Percentiles rank a stretch among this genome's conserved stretches.
Conservation (phyloP, 2,329 filamentous ascomycete genomes). For the Penicillium sp. region DNA sequence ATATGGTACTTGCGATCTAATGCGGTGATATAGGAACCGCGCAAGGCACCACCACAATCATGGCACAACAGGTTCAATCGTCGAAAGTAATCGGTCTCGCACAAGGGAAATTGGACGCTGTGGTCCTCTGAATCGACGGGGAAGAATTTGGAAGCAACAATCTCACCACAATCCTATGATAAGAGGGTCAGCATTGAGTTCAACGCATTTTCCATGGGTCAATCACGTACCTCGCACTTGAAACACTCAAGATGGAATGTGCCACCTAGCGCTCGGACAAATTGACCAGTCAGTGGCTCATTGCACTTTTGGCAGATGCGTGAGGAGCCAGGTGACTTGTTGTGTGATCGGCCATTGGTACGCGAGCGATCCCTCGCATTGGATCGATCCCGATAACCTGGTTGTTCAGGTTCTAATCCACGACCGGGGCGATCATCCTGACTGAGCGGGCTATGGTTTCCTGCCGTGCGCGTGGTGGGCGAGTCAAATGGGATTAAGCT, state of each 20-base stretch:
- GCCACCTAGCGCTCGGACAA: conserved; percentile 87
- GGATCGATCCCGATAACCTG: conserved; percentile 33
- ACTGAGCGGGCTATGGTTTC: conserved; percentile 27
- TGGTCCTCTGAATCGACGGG: conserved; percentile 89
- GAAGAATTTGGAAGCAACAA: conserved; percentile 98
- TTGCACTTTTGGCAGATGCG: conserved; percentile 81
- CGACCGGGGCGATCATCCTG: conserved; percentile 33
- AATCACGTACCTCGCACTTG: conserved; percentile 77
- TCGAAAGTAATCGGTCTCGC: conserved; percentile 97
- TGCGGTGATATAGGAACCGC: conserved; percentile 96
- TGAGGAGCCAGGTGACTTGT: conserved; percentile 38
- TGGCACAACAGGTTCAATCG: conserved; percentile 87
- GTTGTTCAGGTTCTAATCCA: conserved; percentile 34
- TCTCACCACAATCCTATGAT: conserved; percentile 85
- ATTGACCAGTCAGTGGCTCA: conserved; percentile 86
- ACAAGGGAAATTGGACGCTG: conserved; percentile 82
- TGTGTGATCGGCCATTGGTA: conserved; percentile 35
- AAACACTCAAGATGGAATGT: conserved; percentile 98
- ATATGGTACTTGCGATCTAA: conserved; percentile 98
- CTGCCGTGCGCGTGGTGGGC: conserved; percentile 32
- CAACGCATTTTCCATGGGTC: not conserved
- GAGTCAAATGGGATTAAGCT: conserved; percentile 36
- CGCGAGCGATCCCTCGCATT: conserved; percentile 37
- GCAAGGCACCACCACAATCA: conserved; percentile 86
- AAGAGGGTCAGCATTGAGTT: not conserved